A percentile compares a stretch with the other conserved stretches of the same genome.
phyloP scores from a whole-genome alignment of 345 rosid genomes.

The Psidium friedrichsthalianum region DNA sequence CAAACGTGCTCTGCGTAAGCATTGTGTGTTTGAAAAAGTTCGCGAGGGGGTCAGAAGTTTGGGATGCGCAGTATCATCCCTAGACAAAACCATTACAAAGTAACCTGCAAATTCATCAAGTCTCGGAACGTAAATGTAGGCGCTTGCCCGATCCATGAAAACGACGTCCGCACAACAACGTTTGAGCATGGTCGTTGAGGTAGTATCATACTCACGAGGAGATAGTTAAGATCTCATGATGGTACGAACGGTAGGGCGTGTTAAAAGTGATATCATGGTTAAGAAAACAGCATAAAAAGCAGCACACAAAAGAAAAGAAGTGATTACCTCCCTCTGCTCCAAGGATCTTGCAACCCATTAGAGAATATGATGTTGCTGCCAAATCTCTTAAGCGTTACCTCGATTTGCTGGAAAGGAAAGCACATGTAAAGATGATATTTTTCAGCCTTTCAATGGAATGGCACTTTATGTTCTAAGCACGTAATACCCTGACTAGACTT shows the following conservation, averaged over 20 bases:
- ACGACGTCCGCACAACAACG: not conserved
- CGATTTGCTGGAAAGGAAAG: conserved; percentile 23
- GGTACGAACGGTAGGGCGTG: not conserved
- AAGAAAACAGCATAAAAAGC: not conserved
- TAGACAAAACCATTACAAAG: not conserved
- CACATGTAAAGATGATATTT: not conserved
- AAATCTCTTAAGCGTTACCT: conserved; percentile 41
- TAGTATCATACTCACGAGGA: not conserved
- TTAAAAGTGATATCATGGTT: not conserved
- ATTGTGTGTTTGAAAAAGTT: not conserved
- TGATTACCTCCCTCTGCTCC: conserved; percentile 78
- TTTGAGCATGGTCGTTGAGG: not conserved
- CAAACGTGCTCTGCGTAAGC: not conserved
- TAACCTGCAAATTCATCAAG: not conserved
- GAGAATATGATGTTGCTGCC: conserved; percentile 71
- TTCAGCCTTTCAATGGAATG: not conserved
- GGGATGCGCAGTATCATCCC: not conserved
- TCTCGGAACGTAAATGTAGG: not conserved
- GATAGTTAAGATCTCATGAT: not conserved
- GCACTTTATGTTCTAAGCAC: not conserved
- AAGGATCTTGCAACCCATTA: conserved; percentile 69
- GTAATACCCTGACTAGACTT: not conserved
- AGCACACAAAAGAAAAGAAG: not conserved
- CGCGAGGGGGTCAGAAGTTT: not conserved
- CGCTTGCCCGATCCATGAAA: not conserved